phyloP scores from a whole-genome alignment of 352 stramenopile genomes.

The Phytophthora idaei region DNA sequence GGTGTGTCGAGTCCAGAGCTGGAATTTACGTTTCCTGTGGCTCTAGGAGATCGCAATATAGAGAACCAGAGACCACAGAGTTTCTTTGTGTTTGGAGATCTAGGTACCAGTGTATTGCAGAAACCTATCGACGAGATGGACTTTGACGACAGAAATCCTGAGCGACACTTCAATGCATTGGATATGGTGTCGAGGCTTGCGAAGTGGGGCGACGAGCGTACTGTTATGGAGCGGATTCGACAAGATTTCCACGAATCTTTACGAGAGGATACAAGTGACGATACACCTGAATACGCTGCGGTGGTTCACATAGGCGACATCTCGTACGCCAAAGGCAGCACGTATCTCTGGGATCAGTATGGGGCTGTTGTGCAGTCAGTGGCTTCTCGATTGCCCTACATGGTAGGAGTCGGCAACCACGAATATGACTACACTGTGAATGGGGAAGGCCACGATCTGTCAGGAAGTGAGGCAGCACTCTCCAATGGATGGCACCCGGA shows the following conservation, averaged over 20 bases:
- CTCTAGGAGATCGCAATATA: constrained; percentile 11
- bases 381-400: constrained; percentile 74
- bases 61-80: constrained; percentile 32
- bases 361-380: constrained; percentile 75
- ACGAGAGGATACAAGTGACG: constrained; percentile 4
- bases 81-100: constrained; percentile 82
- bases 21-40: constrained; percentile 35
- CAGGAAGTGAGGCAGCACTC: constrained; percentile 24
- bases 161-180: constrained; percentile 20
- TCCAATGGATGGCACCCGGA: constrained; percentile 26
- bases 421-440: constrained; percentile 36
- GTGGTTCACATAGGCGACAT: constrained; percentile 87
- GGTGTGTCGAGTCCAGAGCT: constrained; percentile 32
- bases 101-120: constrained; percentile 36
- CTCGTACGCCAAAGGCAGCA: constrained; percentile 66
- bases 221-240: constrained; percentile 36
- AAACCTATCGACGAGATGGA: constrained; percentile 32
- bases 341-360: constrained; percentile 86
- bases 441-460: constrained; percentile 28
- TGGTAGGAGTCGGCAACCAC: constrained; percentile 69
- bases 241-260: constrained; percentile 28
- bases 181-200: constrained; percentile 38
- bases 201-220: constrained; percentile 28
- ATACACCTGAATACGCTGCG: constrained; percentile 48
- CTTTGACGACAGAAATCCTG: constrained; percentile 23